A percentile compares a stretch with the other conserved stretches of the same genome.
phyloP scores from a whole-genome alignment of 768 basidiomycete genomes.

The Naganishia antarctica region DNA sequence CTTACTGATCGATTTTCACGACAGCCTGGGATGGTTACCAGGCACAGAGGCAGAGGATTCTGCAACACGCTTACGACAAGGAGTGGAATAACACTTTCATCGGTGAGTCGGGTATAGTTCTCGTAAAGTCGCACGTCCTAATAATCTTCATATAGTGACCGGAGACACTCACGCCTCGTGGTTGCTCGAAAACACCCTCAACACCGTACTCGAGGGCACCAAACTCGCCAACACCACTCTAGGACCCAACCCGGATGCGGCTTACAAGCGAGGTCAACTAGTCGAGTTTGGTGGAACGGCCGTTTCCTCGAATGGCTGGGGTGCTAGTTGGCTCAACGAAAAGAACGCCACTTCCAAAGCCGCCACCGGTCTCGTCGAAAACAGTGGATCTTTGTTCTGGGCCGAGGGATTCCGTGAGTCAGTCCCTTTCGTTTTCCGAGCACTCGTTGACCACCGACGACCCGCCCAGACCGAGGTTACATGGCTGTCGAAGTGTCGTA shows the following conservation, averaged over 20 bases:
- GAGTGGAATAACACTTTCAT: slow-evolving; percentile 57
- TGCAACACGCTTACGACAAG: slow-evolving; percentile 55
- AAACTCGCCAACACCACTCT: slow-evolving; percentile 33
- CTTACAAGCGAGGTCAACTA: slow-evolving; percentile 56
- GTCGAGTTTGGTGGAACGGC: slow-evolving; percentile 62
- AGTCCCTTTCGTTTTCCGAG: neutral
- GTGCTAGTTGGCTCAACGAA: slow-evolving; percentile 52
- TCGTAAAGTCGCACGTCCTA: no score
- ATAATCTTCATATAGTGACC: slow-evolving; percentile 49
- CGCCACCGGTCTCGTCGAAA: slow-evolving; percentile 50
- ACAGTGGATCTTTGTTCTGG: slow-evolving; percentile 58
- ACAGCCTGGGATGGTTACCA: slow-evolving; percentile 60
- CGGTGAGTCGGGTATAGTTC: slow-evolving; percentile 29
- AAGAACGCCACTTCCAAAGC: slow-evolving; percentile 50
- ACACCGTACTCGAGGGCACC: slow-evolving; percentile 19
- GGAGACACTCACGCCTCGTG: slow-evolving; percentile 62
- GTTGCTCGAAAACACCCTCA: slow-evolving; percentile 58
- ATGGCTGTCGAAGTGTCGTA: slow-evolving; percentile 33
- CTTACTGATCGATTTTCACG: no score
- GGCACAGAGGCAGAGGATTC: slow-evolving; percentile 55
- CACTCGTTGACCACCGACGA: neutral
- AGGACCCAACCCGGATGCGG: slow-evolving; percentile 47
- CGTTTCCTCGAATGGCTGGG: slow-evolving; percentile 56
- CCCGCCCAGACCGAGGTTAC: slow-evolving; percentile 32
- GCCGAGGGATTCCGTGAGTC: slow-evolving; percentile 56